Percentiles rank a stretch among this genome's conserved stretches.
These are phyloP conservation scores for Wickerhamomyces pijperi DNA, from an alignment of 805 yeast genomes.

Conservation along the genomic window DNA sequence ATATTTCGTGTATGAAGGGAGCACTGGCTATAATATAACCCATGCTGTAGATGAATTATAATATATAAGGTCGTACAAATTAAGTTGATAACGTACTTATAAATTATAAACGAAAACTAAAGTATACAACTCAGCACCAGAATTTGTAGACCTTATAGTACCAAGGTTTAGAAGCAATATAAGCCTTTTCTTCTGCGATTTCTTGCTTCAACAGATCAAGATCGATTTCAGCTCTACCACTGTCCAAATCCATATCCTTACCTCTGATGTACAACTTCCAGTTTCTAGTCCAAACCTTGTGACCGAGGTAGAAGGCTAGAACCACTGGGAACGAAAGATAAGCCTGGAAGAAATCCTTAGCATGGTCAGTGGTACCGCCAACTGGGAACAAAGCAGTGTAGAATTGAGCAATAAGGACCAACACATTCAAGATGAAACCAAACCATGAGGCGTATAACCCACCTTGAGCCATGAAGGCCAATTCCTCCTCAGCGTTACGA, in stretches of 20 bases:
- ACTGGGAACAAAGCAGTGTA: constrained; percentile 47
- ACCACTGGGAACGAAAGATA: constrained; percentile 32
- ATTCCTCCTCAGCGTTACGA: constrained; percentile 48
- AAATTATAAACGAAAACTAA: too few relatives aligned
- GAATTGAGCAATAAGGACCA: constrained; percentile 65
- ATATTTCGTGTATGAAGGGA: too few relatives aligned
- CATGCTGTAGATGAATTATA: too few relatives aligned
- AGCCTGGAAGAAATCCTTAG: constrained; percentile 25
- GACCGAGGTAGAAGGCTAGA: constrained; percentile 25
- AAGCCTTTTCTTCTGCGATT: constrained; percentile 42
- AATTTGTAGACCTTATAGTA: constrained; percentile 24
- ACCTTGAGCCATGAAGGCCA: constrained; percentile 51
- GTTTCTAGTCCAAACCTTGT: constrained; percentile 32
- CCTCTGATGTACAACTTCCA: constrained; percentile 30
- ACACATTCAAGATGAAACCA: constrained; percentile 44
- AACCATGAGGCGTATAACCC: constrained; percentile 57
- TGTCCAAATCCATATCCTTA: constrained; percentile 44
- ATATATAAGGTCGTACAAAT: too few relatives aligned
- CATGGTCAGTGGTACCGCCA: constrained; percentile 19
- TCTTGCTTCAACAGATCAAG: constrained; percentile 45
- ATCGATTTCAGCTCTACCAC: constrained; percentile 54
- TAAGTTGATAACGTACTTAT: too few relatives aligned
- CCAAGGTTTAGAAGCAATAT: constrained; percentile 45
- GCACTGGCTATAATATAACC: too few relatives aligned
- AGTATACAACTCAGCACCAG: too few relatives aligned